A percentile compares a stretch with the other conserved stretches of the same genome.
These are phyloP conservation scores for Murraya paniculata DNA, from an alignment of 345 rosid genomes.

Conservation along the genomic window DNA sequence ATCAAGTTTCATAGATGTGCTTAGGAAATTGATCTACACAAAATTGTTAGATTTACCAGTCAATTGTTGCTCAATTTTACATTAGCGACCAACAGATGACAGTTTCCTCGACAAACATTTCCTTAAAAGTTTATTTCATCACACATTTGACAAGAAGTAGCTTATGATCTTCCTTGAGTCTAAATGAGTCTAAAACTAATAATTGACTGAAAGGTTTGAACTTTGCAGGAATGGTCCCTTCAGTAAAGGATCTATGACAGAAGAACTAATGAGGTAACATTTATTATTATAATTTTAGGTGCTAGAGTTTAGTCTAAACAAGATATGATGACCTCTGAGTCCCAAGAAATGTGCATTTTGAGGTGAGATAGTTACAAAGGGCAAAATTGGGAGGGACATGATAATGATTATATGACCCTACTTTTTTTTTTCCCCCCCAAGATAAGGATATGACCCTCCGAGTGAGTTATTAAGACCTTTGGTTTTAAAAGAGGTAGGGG, in stretches of 20 bases:
- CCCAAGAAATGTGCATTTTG: neutral
- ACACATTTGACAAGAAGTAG: neutral
- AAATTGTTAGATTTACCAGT: neutral
- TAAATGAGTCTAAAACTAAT: neutral
- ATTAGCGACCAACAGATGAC: neutral
- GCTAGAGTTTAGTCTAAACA: neutral
- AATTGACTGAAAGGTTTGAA: constrained; percentile 14
- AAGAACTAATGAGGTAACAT: constrained; percentile 76
- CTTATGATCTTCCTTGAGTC: neutral
- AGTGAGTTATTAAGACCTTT: neutral
- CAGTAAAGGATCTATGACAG: constrained; percentile 40
- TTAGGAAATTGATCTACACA: neutral
- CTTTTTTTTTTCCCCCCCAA: no score
- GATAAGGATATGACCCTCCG: neutral
- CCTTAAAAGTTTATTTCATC: neutral
- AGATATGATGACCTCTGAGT: neutral
- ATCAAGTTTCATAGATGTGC: neutral
- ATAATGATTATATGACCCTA: neutral
- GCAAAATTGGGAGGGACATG: neutral
- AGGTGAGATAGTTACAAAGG: neutral
- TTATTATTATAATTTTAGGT: neutral
- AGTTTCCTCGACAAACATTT: neutral
- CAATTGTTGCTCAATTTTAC: neutral
- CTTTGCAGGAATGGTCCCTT: constrained; percentile 42
- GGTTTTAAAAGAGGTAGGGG: neutral